Conservation (phyloP, 805 yeast genomes). For the Ogataea neopini region DNA sequence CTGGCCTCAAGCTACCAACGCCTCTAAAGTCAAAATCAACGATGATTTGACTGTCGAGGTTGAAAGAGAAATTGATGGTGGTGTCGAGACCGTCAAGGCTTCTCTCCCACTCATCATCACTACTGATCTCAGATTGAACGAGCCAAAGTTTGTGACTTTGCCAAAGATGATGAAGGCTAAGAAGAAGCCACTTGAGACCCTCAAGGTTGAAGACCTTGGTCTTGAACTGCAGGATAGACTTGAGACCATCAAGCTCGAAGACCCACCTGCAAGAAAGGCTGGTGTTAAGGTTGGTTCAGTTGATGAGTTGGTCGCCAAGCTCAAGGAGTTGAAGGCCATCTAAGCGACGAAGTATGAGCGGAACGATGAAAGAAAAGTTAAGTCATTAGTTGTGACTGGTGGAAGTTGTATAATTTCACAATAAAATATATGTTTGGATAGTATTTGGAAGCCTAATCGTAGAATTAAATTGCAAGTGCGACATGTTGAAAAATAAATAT, state of each 20-base stretch:
- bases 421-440: slow-evolving; percentile 1
- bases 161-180: slow-evolving; percentile 99
- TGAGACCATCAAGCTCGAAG: slow-evolving; percentile 71
- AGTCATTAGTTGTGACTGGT: no score
- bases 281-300: slow-evolving; percentile 81
- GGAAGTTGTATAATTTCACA: background rate
- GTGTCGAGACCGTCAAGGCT: slow-evolving; percentile 79
- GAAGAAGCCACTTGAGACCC: slow-evolving; percentile 83
- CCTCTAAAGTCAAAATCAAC: slow-evolving; percentile 73
- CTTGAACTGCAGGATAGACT: slow-evolving; percentile 64
- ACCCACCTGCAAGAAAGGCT: slow-evolving; percentile 80
- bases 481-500: background rate
- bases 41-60: slow-evolving; percentile 65
- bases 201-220: slow-evolving; percentile 68
- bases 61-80: slow-evolving; percentile 94
- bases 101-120: slow-evolving; percentile 84
- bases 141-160: slow-evolving; percentile 92
- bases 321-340: slow-evolving; percentile 75
- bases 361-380: no score
- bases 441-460: background rate
- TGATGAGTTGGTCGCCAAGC: slow-evolving; percentile 76
- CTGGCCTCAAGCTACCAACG: slow-evolving; percentile 98
- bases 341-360: slow-evolving; percentile 27
- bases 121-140: slow-evolving; percentile 90
- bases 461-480: background rate